Conservation (phyloP, 2,329 filamentous ascomycete species). For the Daldinia eschscholtzii region DNA sequence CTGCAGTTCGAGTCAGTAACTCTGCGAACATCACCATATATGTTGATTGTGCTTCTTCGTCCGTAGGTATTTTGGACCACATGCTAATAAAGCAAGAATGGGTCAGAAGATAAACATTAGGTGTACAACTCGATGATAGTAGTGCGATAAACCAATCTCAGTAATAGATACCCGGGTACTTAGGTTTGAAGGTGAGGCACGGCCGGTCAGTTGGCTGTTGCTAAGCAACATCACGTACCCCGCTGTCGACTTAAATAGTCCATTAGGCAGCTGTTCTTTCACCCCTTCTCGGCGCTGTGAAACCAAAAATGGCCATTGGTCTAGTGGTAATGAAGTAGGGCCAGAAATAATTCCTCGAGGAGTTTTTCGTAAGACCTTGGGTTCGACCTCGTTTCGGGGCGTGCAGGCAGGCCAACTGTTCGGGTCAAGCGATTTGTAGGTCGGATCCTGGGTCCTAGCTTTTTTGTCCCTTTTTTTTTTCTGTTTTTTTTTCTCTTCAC, state of each 20-base stretch:
- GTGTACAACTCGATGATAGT: too few species aligned
- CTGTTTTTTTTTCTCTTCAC: neutral
- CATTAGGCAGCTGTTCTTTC: too few species aligned
- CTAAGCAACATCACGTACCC: slow-evolving; percentile 8
- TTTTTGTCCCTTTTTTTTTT: neutral
- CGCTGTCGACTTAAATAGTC: slow-evolving; percentile 3
- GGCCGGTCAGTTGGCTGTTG: neutral
- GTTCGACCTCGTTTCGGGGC: neutral
- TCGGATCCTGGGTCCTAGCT: neutral
- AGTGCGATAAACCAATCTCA: too few species aligned
- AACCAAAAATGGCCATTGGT: neutral
- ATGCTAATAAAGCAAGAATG: too few species aligned
- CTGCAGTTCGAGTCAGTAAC: too few species aligned
- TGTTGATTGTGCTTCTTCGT: too few species aligned
- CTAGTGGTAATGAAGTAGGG: neutral
- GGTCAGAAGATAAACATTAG: too few species aligned
- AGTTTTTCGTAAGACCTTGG: slow-evolving; percentile 1
- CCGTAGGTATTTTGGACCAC: too few species aligned
- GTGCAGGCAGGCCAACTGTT: slow-evolving; percentile 2
- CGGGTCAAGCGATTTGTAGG: neutral
- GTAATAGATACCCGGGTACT: too few species aligned
- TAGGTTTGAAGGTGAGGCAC: neutral
- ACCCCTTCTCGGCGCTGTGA: neutral
- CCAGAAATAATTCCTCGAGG: neutral
- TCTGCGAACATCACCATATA: too few species aligned